Base-by-base conservation (phyloP, 305 asterid genomes). In the Fraxinus velutina region DNA sequence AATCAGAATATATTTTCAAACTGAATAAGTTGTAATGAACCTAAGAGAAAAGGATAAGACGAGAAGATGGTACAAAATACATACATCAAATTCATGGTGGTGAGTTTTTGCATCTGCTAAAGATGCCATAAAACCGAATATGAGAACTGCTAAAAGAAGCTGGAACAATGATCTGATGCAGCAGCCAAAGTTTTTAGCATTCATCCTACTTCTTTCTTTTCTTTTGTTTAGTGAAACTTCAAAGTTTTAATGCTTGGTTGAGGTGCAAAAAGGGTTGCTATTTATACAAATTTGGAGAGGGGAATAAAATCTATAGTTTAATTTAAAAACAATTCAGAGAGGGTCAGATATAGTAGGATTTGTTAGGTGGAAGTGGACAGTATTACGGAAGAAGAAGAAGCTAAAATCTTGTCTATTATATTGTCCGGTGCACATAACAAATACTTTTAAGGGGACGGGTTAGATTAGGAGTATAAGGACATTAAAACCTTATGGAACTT, bases 11-110 rank as follows among this genome's bases (percentile, higher is more conserved):
- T n/a, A 10, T 76, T 73, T 83, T 85, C 55, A 34, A 7, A 64
- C 24, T 0, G 24, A 77, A 21, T 7, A 0, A 7, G 75, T 12
- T 32, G 12, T 30, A 76, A 57, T 4, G 15, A 39, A 34, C 1
- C 9, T 1, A 6, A 29, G 15, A n/a, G n/a, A 64, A 7, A 66
- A 66, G 19, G 7, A 27, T 2, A 57, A 0, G 7, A 9, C 6
- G 21, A 27, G 30, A 62, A 37, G 42, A 50, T 10, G 44, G 42
- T 21, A 22, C 6, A 9, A 68, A 29, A 32, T 32, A 6, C 88
- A 27, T 88, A 89, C 92, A 64, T 83, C 83, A 72, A 89, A 89
- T 19, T 86, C 85, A 78, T 88, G 91, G 85, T 86, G 81, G 62
- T 88, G 92, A 68, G 84, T 89, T 82, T 86, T 86, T 15, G 91